phyloP scores from a whole-genome alignment of 192 early-diverging fungal species.

The Diversispora epigaea region DNA sequence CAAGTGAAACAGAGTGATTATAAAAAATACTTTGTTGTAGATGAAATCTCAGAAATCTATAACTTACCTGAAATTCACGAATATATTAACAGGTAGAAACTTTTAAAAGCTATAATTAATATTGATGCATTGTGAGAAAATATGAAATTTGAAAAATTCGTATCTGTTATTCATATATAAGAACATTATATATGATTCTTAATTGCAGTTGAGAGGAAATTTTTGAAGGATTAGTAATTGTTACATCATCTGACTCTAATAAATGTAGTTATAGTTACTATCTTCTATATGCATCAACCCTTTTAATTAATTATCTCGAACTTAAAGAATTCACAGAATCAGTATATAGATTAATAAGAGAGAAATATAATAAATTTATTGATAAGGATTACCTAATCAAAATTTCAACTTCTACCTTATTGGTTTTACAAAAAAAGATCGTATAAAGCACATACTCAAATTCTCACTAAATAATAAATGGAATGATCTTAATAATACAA shows the following conservation, averaged over 20 bases:
- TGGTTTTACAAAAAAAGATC: constrained; percentile 22
- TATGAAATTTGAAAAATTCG: constrained; percentile 4
- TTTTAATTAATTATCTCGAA: constrained; percentile 22
- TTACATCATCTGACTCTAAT: constrained; percentile 18
- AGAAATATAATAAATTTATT: constrained; percentile 27
- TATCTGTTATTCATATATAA: constrained; percentile 27
- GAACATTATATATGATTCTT: constrained; percentile 21
- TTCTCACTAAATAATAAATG: too few relatives aligned
- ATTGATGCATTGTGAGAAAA: constrained; percentile 23
- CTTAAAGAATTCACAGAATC: constrained; percentile 29
- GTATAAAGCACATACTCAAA: constrained; percentile 22
- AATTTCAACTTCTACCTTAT: constrained; percentile 14
- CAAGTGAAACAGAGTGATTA: constrained; percentile 9
- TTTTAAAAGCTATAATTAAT: constrained; percentile 24
- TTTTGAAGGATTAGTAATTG: constrained; percentile 25
- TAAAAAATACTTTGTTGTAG: too few relatives aligned
- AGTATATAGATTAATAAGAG: constrained; percentile 18
- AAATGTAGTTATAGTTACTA: too few relatives aligned
- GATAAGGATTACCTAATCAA: constrained; percentile 25
- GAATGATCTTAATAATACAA: constrained; percentile 13
- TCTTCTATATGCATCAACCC: constrained; percentile 10
- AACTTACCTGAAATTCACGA: too few relatives aligned
- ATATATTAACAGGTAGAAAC: too few relatives aligned
- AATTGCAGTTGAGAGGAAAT: constrained; percentile 23
- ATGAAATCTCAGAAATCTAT: too few relatives aligned